Percentiles rank a stretch among this genome's conserved stretches.
phyloP scores from a whole-genome alignment of 2,329 filamentous ascomycete genomes.

The Nemania sp. region DNA sequence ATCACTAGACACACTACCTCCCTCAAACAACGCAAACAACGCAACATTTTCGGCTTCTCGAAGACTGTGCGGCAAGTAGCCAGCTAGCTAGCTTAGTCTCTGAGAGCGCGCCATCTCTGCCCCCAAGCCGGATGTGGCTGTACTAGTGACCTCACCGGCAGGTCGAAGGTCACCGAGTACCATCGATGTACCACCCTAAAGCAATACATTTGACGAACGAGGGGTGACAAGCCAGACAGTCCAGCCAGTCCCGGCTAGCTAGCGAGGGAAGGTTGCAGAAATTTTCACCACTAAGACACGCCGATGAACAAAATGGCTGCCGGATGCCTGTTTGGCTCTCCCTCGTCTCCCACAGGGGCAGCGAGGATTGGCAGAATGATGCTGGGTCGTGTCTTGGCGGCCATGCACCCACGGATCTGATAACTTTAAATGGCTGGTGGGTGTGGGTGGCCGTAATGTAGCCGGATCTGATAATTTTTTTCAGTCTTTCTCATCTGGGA shows the following conservation, averaged over 20 bases:
- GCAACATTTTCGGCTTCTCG: constrained; percentile 16
- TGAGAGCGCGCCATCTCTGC: constrained; percentile 9
- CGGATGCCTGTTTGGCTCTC: constrained; percentile 3
- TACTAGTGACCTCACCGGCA: not conserved
- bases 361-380: constrained; percentile 28
- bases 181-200: constrained; percentile 18
- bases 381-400: constrained; percentile 44
- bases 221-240: constrained; percentile 13
- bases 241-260: not conserved
- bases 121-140: constrained; percentile 2
- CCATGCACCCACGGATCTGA: constrained; percentile 52
- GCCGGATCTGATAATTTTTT: constrained; percentile 49
- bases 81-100: not conserved
- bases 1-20: not conserved
- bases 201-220: constrained; percentile 4
- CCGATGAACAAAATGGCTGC: constrained; percentile 39
- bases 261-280: constrained; percentile 25
- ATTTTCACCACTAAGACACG: constrained; percentile 45
- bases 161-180: constrained; percentile 25
- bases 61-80: constrained; percentile 2
- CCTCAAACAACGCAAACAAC: constrained; percentile 6
- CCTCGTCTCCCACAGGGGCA: too few relatives aligned
- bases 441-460: constrained; percentile 31
- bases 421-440: constrained; percentile 52
- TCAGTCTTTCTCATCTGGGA: not conserved